Percentiles rank a stretch among this genome's conserved stretches.
Conservation (phyloP, 2,329 filamentous ascomycete species). For the Verticillium isaacii region DNA sequence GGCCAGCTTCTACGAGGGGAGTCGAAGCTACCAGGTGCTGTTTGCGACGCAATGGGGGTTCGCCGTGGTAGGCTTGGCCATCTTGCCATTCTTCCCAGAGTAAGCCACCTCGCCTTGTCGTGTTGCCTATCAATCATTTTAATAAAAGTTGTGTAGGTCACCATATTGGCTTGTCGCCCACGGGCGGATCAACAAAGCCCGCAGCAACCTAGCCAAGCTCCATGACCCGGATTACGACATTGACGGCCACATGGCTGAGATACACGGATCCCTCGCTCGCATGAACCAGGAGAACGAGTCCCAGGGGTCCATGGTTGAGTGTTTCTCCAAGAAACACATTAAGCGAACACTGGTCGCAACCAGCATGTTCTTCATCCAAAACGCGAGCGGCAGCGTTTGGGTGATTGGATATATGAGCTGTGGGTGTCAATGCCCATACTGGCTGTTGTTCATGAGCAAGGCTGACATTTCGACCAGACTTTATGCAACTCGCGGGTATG, state of each 20-base stretch:
- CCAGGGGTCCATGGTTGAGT: neutral
- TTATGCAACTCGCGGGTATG: conserved; percentile 23
- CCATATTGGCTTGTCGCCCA: too few species aligned
- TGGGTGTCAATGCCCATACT: neutral
- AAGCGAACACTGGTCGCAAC: conserved; percentile 17
- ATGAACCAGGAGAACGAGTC: neutral
- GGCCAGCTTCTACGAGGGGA: conserved; percentile 17
- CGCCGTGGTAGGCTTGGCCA: conserved; percentile 16
- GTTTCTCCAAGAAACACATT: conserved; percentile 2
- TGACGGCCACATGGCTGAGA: conserved; percentile 23
- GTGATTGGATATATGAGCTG: conserved; percentile 21
- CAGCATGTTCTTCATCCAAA: conserved; percentile 23
- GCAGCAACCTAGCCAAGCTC: conserved; percentile 22
- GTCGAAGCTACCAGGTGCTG: conserved; percentile 18
- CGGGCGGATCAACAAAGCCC: conserved; percentile 18
- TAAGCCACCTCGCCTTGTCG: conserved; percentile 18
- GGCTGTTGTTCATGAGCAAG: neutral
- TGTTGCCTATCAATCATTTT: neutral
- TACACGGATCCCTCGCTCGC: conserved; percentile 8
- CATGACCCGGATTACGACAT: conserved; percentile 21
- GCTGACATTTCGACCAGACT: conserved; percentile 10
- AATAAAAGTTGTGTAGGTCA: too few species aligned
- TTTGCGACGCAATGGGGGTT: conserved; percentile 27
- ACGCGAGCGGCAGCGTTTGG: conserved; percentile 21
- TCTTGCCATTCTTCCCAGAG: conserved; percentile 27